Evolutionary conservation across 768 basidiomycete genomes (phyloP).

Genomic region (Tulasnella sp.): DNA sequence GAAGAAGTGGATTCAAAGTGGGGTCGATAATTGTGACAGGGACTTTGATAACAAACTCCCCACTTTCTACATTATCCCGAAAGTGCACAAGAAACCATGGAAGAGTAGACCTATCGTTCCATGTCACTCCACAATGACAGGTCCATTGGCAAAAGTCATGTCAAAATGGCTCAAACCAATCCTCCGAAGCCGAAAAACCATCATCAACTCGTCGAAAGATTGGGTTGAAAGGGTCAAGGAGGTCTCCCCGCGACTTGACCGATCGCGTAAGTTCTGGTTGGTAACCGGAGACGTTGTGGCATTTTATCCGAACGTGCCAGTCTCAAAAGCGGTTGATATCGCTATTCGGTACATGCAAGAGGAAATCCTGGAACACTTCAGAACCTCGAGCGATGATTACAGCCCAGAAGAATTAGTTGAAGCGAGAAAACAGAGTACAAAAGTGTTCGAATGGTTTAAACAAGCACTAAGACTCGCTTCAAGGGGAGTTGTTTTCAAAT

Average conservation of each 20-base stretch:
- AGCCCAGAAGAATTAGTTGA: no score
- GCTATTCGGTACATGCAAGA: constrained; percentile 15
- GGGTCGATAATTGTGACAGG: background rate
- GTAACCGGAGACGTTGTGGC: constrained; percentile 29
- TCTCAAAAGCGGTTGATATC: no score
- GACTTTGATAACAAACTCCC: background rate
- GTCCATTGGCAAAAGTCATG: background rate
- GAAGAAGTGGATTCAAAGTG: background rate
- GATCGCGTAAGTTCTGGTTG: constrained; percentile 20
- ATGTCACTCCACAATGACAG: background rate
- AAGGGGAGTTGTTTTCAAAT: no score
- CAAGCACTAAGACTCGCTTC: no score
- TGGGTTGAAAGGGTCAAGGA: background rate
- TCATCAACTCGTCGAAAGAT: background rate
- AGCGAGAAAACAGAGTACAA: no score
- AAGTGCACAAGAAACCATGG: constrained; percentile 5
- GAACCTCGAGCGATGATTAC: no score
- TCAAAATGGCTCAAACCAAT: background rate
- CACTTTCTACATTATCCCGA: constrained; percentile 1
- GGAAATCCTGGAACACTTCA: no score
- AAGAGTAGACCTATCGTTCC: background rate
- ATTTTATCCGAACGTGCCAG: constrained; percentile 25
- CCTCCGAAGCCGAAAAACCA: background rate
- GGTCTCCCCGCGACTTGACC: background rate
- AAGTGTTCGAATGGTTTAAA: no score